phyloP scores from a whole-genome alignment of 2,329 filamentous ascomycete species.

The Penicillium sumatraense region DNA sequence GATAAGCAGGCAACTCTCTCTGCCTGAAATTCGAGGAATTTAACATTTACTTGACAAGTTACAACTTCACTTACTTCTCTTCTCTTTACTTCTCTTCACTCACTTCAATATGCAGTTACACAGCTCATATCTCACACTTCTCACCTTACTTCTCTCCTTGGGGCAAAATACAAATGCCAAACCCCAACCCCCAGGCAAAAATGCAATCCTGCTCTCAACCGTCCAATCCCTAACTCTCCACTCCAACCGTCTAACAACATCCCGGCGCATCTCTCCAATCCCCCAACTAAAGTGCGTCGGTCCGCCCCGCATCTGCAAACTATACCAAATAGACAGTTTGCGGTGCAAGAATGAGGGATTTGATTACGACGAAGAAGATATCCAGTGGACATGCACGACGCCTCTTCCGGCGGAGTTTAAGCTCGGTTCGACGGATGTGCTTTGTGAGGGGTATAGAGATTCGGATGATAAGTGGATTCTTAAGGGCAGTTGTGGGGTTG shows the following conservation, averaged over 20 bases:
- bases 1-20: conserved; percentile 20
- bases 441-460: conserved; percentile 84
- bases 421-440: conserved; percentile 84
- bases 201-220: conserved; percentile 65
- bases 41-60: too few species aligned
- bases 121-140: conserved; percentile 7
- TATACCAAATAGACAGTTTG: conserved; percentile 80
- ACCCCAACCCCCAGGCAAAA: conserved; percentile 39
- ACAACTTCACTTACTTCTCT: too few species aligned
- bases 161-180: conserved; percentile 25
- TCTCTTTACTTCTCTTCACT: too few species aligned
- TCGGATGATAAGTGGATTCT: conserved; percentile 83
- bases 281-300: conserved; percentile 81
- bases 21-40: too few species aligned
- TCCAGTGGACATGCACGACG: conserved; percentile 89
- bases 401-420: conserved; percentile 67
- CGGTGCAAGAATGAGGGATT: conserved; percentile 86
- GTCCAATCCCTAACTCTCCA: conserved; percentile 81
- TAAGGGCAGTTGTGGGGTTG: conserved; percentile 89
- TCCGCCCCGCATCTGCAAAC: conserved; percentile 63
- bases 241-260: conserved; percentile 68
- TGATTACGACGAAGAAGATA: conserved; percentile 77
- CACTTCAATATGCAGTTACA: too few species aligned
- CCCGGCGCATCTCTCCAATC: conserved; percentile 75
- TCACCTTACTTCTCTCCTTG: conserved; percentile 28